Percentiles rank a stretch among this genome's conserved stretches.
These are phyloP conservation scores for Rhodotorula babjevae DNA, from an alignment of 768 basidiomycete species.

Conservation along the genomic window DNA sequence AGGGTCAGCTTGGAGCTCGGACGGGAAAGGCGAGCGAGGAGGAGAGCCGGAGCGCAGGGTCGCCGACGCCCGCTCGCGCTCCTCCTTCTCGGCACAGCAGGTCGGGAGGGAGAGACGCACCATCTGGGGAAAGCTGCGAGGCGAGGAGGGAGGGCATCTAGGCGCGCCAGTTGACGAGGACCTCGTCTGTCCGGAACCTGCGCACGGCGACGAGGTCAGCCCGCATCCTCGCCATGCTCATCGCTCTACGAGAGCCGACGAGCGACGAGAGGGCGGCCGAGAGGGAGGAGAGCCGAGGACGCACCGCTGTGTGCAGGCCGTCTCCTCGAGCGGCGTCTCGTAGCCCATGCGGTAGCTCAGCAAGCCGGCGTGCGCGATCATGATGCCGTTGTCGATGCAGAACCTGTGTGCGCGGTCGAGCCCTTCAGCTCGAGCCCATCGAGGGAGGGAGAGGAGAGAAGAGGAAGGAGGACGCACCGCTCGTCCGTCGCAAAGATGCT, in stretches of 20 bases:
- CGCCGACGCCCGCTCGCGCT: too few species aligned
- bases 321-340: slow-evolving; percentile 68
- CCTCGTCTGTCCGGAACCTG: slow-evolving; percentile 92
- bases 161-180: slow-evolving; percentile 81
- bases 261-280: background rate
- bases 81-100: too few species aligned
- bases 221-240: background rate
- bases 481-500: slow-evolving; percentile 93
- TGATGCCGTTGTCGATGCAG: slow-evolving; percentile 98
- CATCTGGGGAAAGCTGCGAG: slow-evolving; percentile 7
- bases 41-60: too few species aligned
- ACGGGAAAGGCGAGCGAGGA: too few species aligned
- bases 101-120: background rate
- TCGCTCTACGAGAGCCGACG: too few species aligned
- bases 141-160: background rate
- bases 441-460: background rate
- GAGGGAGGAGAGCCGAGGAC: background rate
- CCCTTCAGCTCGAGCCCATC: too few species aligned
- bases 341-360: slow-evolving; percentile 87
- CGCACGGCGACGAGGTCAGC: background rate
- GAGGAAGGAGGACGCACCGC: slow-evolving; percentile 55
- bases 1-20: background rate
- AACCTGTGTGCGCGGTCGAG: slow-evolving; percentile 57
- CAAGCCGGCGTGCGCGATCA: slow-evolving; percentile 98
- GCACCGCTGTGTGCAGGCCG: slow-evolving; percentile 86